Base-by-base conservation (phyloP, 352 stramenopile genomes). In the Pythium scleroteichum region DNA sequence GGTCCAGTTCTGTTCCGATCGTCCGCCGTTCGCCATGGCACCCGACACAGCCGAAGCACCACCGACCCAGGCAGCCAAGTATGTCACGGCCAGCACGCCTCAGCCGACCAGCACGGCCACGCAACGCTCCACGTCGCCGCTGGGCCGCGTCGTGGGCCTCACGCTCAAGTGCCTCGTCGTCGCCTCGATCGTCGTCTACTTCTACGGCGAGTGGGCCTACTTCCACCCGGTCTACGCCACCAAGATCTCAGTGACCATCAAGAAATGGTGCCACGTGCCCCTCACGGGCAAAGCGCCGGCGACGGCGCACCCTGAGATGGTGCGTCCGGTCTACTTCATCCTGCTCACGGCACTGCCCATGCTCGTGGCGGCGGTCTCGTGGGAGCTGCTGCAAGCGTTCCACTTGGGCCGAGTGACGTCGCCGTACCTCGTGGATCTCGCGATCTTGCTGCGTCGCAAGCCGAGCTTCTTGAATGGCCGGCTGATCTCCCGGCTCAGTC, bases 311-410 rank as follows among this genome's bases (percentile, higher is more conserved):
- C 39, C 38, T 1, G 75, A 87, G 56, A 82, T 87, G 69, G 49
- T 80, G 23, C 71, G 72, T 9, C 67, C 68, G 26, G 82, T 69
- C 4, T 85, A 68, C 47, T 71, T 84, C 40, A 59, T 77, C 33
- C 59, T 88, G 5, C 64, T 75, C 24, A 53, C 46, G 7, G 56
- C 73, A 10, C 14, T 83, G 7, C 73, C 78, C 1, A 23, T 87
- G n/a, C 16, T 75, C 41, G 60, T 56, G 3, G 64, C 50, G 4
- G 27, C 76, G 19, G 9, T 84, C 13, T 45, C 82, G 7, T 54
- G 76, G 19, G 64, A 79, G 24, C 64, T 62, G 22, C 38, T 82
- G 7, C 62, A 59, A 4, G 50, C 69, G 32, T 69, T 67, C 29
- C 72, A 71, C 47, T 53, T 70, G 0, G 72, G 60, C 40, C 73